phyloP scores from a whole-genome alignment of 2,329 filamentous ascomycete genomes.

The Fusarium nurragi region DNA sequence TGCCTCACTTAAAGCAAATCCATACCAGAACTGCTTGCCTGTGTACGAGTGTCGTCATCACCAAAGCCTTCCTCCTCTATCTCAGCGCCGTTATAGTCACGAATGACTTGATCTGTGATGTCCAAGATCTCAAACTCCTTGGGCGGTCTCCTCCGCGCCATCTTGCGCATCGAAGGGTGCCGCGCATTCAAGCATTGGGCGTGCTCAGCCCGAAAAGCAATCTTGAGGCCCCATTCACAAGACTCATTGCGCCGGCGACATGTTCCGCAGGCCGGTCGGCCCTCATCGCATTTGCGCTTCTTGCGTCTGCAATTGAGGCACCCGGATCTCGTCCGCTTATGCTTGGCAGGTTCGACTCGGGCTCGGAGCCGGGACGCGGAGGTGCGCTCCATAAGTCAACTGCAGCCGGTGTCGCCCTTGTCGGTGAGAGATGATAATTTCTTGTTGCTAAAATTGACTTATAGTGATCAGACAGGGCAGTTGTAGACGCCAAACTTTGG shows the following conservation, averaged over 20 bases:
- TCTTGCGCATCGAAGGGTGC: conserved; percentile 50
- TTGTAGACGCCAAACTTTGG: conserved; percentile 14
- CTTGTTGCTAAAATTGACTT: background rate
- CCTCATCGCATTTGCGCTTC: conserved; percentile 53
- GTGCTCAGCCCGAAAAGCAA: conserved; percentile 51
- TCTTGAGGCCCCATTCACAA: conserved; percentile 52
- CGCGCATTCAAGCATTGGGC: conserved; percentile 46
- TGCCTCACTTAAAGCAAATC: fast-evolving
- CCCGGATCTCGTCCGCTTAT: conserved; percentile 49
- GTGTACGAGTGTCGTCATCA: background rate
- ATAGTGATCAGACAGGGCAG: background rate
- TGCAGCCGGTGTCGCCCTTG: conserved; percentile 25
- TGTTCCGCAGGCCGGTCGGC: conserved; percentile 48
- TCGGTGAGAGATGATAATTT: background rate
- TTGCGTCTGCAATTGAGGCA: conserved; percentile 53
- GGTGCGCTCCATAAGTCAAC: conserved; percentile 36
- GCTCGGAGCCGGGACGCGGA: background rate
- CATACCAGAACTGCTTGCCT: conserved; percentile 12
- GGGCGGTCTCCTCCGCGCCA: conserved; percentile 41
- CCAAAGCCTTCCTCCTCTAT: conserved; percentile 36
- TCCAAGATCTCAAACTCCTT: conserved; percentile 51
- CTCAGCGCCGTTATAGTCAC: conserved; percentile 48
- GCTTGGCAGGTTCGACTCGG: conserved; percentile 36
- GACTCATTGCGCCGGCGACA: conserved; percentile 46
- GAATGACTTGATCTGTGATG: conserved; percentile 50